Evolutionary conservation across 768 basidiomycete genomes (phyloP).

Genomic region (Lentinula sp.): DNA sequence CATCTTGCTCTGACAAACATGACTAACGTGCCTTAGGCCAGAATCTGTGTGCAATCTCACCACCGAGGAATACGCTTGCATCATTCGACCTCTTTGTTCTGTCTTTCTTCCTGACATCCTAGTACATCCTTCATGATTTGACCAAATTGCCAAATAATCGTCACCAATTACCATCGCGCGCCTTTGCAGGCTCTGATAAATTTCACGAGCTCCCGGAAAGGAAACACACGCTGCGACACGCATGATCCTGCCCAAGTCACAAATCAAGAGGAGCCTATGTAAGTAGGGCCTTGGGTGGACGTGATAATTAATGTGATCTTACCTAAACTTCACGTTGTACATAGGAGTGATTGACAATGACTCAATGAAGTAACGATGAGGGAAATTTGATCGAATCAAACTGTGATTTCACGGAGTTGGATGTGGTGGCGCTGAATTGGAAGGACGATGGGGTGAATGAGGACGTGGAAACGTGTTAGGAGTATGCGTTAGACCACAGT

Average conservation of each 20-base stretch:
- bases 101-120: too few relatives aligned
- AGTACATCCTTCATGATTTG: too few relatives aligned
- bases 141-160: too few relatives aligned
- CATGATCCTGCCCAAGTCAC: constrained; percentile 25
- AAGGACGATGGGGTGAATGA: constrained; percentile 49
- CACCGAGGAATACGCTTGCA: too few relatives aligned
- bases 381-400: constrained; percentile 47
- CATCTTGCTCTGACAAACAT: too few relatives aligned
- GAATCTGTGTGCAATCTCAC: too few relatives aligned
- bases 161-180: background rate
- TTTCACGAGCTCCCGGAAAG: constrained; percentile 24
- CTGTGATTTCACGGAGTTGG: constrained; percentile 69
- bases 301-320: constrained; percentile 50
- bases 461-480: constrained; percentile 63
- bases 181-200: constrained; percentile 15
- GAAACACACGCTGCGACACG: constrained; percentile 19
- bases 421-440: constrained; percentile 45
- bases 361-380: constrained; percentile 52
- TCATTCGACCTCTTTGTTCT: too few relatives aligned
- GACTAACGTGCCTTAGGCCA: too few relatives aligned
- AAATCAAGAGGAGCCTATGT: constrained; percentile 26
- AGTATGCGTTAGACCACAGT: constrained; percentile 56
- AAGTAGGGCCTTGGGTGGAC: constrained; percentile 47
- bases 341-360: constrained; percentile 76
- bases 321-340: constrained; percentile 68